These are phyloP conservation scores for Letharia lupina DNA, from an alignment of 495 filamentous ascomycete genomes.

Conservation along the genomic window DNA sequence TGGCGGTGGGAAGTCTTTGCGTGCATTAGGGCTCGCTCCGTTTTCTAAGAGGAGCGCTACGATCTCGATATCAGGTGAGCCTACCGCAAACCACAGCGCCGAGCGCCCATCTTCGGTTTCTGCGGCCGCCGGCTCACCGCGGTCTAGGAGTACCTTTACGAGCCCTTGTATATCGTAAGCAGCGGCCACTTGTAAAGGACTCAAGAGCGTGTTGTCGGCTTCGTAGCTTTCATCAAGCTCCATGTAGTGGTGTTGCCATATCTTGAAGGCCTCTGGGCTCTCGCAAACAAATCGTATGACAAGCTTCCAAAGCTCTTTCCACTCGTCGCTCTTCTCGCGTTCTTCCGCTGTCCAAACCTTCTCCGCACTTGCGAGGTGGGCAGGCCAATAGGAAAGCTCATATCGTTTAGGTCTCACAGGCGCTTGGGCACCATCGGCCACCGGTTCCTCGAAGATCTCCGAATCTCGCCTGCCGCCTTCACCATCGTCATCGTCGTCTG, in stretches of 20 bases:
- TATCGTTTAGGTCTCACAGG: background rate
- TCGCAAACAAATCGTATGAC: conserved; percentile 1
- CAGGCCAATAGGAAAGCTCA: background rate
- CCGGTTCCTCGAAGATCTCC: background rate
- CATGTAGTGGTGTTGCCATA: conserved; percentile 7
- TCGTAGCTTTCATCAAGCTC: background rate
- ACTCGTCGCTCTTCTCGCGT: conserved; percentile 1
- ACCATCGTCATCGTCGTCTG: background rate
- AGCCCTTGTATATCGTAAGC: background rate
- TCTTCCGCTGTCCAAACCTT: background rate
- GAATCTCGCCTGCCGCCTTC: background rate
- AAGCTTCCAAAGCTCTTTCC: background rate
- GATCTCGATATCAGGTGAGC: background rate
- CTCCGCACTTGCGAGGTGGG: background rate
- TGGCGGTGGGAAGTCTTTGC: background rate
- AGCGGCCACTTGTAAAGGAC: conserved; percentile 5
- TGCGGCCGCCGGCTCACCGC: background rate
- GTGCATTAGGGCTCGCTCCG: background rate
- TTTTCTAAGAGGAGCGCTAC: background rate
- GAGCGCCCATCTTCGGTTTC: conserved; percentile 4
- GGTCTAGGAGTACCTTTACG: conserved; percentile 2
- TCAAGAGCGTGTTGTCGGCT: background rate
- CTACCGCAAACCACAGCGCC: conserved; percentile 4
- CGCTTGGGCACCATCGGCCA: background rate
- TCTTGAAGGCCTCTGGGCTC: background rate